phyloP scores from a whole-genome alignment of 768 basidiomycete species.

The Amanita exitialis region DNA sequence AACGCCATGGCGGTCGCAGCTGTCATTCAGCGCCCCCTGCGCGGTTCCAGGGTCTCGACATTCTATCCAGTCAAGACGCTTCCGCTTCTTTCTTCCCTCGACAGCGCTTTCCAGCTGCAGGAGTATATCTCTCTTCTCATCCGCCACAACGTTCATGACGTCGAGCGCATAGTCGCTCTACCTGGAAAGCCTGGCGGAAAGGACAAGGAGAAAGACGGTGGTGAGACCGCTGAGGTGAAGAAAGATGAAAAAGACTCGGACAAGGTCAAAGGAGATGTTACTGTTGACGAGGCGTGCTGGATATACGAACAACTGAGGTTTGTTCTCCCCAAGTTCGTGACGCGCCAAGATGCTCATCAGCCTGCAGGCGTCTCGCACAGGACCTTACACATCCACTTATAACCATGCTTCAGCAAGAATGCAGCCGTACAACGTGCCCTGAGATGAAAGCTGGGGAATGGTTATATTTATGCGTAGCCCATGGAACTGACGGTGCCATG shows the following conservation, averaged over 20 bases:
- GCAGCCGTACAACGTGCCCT: constrained; percentile 78
- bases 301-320: constrained; percentile 56
- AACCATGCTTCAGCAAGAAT: constrained; percentile 78
- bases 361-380: constrained; percentile 71
- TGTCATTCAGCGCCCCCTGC: constrained; percentile 53
- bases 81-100: constrained; percentile 61
- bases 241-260: constrained; percentile 23
- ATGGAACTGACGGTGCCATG: constrained; percentile 81
- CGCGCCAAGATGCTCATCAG: not conserved
- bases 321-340: constrained; percentile 4
- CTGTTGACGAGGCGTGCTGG: constrained; percentile 80
- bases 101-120: constrained; percentile 91
- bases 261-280: constrained; percentile 31
- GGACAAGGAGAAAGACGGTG: constrained; percentile 15
- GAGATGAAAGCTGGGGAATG: constrained; percentile 99
- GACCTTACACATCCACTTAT: constrained; percentile 83
- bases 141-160: constrained; percentile 79
- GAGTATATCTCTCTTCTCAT: constrained; percentile 90
- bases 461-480: constrained; percentile 93
- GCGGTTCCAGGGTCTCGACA: constrained; percentile 68
- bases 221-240: constrained; percentile 16
- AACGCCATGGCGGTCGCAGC: constrained; percentile 22
- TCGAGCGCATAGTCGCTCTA: constrained; percentile 68
- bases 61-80: constrained; percentile 72
- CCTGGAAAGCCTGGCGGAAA: constrained; percentile 41